A percentile compares a stretch with the other conserved stretches of the same genome.
Evolutionary conservation across 345 rosid genomes (phyloP).

Genomic region (Brassica rapa): DNA sequence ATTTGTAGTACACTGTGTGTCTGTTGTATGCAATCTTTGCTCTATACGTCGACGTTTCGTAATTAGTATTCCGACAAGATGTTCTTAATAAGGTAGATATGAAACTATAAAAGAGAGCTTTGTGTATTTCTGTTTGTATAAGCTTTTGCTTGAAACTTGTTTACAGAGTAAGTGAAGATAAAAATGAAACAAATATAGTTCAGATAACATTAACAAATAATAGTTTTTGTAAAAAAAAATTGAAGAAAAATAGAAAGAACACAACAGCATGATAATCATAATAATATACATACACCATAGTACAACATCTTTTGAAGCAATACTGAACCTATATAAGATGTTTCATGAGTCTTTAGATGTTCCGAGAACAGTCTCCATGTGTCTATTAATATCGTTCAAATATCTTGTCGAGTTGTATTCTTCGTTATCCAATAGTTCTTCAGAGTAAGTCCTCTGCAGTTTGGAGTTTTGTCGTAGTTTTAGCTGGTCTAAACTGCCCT

Average conservation of each 20-base stretch:
- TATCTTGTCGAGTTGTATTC: constrained; percentile 73
- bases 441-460: constrained; percentile 65
- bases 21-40: neutral
- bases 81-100: neutral
- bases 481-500: constrained; percentile 38
- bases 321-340: neutral
- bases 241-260: neutral
- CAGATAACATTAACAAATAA: neutral
- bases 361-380: constrained; percentile 63
- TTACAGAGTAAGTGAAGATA: neutral
- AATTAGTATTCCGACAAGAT: neutral
- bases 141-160: neutral
- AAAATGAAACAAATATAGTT: neutral
- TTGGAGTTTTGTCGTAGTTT: constrained; percentile 38
- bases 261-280: constrained; percentile 24
- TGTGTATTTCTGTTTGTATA: neutral
- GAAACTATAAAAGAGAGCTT: neutral
- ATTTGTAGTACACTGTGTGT: neutral
- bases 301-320: constrained; percentile 27
- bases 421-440: constrained; percentile 63
- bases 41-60: neutral
- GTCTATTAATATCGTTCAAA: constrained; percentile 53
- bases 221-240: neutral
- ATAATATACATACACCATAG: constrained; percentile 26
- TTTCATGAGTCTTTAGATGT: constrained; percentile 33